These are phyloP conservation scores for Pichia sp. DNA, from an alignment of 1,139 yeast species.

Conservation along the genomic window DNA sequence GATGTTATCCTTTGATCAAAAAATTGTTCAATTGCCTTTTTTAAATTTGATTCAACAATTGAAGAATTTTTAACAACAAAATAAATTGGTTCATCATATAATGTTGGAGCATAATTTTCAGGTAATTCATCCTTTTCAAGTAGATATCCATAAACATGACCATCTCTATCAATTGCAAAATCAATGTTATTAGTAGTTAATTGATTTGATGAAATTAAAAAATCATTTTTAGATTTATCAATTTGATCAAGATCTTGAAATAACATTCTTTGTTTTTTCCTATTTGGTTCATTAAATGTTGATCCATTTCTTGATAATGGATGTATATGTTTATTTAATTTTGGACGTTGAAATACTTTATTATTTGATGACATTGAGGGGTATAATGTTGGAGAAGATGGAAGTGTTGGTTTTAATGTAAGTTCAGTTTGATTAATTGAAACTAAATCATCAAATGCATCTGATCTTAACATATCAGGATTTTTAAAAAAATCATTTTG, in stretches of 20 bases:
- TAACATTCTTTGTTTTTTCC: conserved; percentile 15
- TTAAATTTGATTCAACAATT: conserved; percentile 7
- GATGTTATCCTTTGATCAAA: conserved; percentile 16
- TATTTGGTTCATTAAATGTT: conserved; percentile 15
- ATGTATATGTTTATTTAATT: conserved; percentile 12
- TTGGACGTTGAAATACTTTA: conserved; percentile 10
- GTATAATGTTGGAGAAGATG: conserved; percentile 14
- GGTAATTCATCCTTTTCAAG: conserved; percentile 26
- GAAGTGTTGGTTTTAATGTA: conserved; percentile 4
- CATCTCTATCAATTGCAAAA: conserved; percentile 30
- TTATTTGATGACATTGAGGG: neutral
- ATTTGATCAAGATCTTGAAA: neutral
- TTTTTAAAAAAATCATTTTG: neutral
- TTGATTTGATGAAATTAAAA: conserved; percentile 1
- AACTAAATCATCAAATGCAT: conserved; percentile 14
- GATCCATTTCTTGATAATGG: conserved; percentile 17
- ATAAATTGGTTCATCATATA: conserved; percentile 29
- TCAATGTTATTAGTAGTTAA: conserved; percentile 10
- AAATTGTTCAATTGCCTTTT: conserved; percentile 5
- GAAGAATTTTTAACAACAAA: conserved; percentile 26
- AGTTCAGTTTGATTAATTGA: neutral
- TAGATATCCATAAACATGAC: conserved; percentile 29
- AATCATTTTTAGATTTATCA: neutral
- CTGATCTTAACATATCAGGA: conserved; percentile 7
- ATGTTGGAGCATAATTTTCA: conserved; percentile 22